Percentiles rank a stretch among this genome's conserved stretches.
Evolutionary conservation across 495 filamentous ascomycete species (phyloP).

Genomic region (Tuber umbilicatum): DNA sequence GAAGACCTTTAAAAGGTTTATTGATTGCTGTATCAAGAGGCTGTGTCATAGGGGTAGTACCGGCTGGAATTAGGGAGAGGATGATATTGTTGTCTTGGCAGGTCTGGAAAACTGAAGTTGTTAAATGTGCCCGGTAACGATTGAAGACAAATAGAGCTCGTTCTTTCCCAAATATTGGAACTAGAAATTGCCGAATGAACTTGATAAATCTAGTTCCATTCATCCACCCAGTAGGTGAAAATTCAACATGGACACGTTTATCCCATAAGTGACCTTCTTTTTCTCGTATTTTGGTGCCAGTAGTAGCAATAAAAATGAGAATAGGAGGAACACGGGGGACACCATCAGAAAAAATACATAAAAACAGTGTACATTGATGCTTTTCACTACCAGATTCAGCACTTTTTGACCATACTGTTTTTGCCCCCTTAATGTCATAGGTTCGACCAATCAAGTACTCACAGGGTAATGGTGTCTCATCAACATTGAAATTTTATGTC

Average conservation of each 20-base stretch:
- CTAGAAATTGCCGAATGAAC: conserved; percentile 4
- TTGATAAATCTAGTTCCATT: conserved; percentile 1
- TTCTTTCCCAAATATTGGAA: conserved; percentile 1
- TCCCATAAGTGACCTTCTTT: conserved; percentile 7
- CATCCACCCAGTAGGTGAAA: conserved; percentile 8
- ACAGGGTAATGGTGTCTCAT: too few species aligned
- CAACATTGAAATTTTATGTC: too few species aligned
- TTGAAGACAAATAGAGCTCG: not conserved
- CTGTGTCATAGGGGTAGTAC: not conserved
- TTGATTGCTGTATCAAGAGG: conserved; percentile 5
- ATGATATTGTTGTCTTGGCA: conserved; percentile 7
- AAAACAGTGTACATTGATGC: too few species aligned
- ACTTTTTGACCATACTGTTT: too few species aligned
- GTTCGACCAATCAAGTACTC: too few species aligned
- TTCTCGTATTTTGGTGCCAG: not conserved
- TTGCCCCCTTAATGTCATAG: too few species aligned
- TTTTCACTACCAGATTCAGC: too few species aligned
- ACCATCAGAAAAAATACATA: too few species aligned
- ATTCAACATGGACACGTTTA: conserved; percentile 5
- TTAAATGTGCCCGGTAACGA: conserved; percentile 5
- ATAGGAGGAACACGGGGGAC: not conserved
- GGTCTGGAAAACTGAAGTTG: not conserved
- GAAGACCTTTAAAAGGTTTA: conserved; percentile 6
- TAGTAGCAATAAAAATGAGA: conserved; percentile 1
- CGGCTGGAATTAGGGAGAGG: not conserved